Evolutionary conservation across 768 basidiomycete species (phyloP).

Genomic region (Psilocybe tampanensis): DNA sequence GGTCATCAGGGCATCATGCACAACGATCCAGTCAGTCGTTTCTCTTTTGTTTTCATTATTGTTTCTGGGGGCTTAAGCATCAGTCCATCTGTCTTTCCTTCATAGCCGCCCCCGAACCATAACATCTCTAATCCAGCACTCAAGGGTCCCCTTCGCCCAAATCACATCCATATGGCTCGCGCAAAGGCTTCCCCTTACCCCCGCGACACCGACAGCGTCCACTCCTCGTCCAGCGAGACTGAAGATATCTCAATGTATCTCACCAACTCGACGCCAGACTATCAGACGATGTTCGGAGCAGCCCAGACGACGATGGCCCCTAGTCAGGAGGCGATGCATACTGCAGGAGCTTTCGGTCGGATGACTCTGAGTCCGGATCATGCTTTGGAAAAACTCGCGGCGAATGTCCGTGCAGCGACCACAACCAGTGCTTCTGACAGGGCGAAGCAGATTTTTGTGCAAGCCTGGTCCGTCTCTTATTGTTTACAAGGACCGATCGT

Average conservation of each 20-base stretch:
- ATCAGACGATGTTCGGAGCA: conserved; percentile 65
- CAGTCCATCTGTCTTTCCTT: conserved; percentile 37
- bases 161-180: conserved; percentile 75
- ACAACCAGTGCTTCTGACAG: conserved; percentile 90
- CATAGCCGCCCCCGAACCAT: conserved; percentile 68
- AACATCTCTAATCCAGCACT: conserved; percentile 75
- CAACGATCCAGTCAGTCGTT: conserved; percentile 44
- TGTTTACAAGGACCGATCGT: conserved; percentile 12
- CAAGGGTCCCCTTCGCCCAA: conserved; percentile 75
- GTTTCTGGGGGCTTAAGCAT: conserved; percentile 5
- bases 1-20: conserved; percentile 48
- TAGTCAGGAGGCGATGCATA: conserved; percentile 57
- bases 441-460: conserved; percentile 91
- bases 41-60: conserved; percentile 13
- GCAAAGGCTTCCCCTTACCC: conserved; percentile 85
- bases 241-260: conserved; percentile 85
- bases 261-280: conserved; percentile 55
- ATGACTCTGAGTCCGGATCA: conserved; percentile 80
- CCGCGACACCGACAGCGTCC: conserved; percentile 82
- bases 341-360: conserved; percentile 74
- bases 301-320: conserved; percentile 47
- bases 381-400: conserved; percentile 82
- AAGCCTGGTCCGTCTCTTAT: conserved; percentile 72
- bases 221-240: conserved; percentile 88
- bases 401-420: conserved; percentile 84